These are phyloP conservation scores for Cyberlindnera veronae DNA, from an alignment of 805 yeast species.

Conservation along the genomic window DNA sequence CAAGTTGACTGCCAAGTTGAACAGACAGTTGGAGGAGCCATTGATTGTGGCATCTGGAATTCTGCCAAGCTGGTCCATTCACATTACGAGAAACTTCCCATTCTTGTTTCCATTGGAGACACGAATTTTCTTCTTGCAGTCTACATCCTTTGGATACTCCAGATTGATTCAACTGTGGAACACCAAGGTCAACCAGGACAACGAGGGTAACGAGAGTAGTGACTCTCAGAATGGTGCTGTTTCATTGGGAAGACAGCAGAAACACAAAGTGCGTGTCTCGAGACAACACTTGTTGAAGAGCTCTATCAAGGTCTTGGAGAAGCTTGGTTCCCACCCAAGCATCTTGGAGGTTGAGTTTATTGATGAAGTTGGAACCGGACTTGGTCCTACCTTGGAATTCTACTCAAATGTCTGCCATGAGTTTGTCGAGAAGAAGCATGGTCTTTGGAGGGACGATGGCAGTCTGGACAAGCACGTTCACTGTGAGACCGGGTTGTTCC, in stretches of 20 bases:
- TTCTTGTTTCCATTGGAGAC: constrained; percentile 84
- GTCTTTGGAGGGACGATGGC: constrained; percentile 60
- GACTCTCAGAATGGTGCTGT: constrained; percentile 23
- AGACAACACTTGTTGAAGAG: constrained; percentile 68
- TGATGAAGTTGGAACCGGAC: constrained; percentile 93
- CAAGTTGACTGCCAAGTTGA: constrained; percentile 80
- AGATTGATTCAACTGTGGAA: constrained; percentile 80
- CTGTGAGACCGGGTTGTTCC: constrained; percentile 61
- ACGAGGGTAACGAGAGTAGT: constrained; percentile 31
- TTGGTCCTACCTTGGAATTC: constrained; percentile 95
- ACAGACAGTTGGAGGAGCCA: constrained; percentile 86
- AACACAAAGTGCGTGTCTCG: constrained; percentile 77
- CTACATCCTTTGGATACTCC: constrained; percentile 89
- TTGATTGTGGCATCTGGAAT: constrained; percentile 82
- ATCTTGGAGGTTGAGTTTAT: constrained; percentile 81
- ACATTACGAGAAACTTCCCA: constrained; percentile 69
- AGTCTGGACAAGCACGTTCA: constrained; percentile 36
- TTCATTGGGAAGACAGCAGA: constrained; percentile 66
- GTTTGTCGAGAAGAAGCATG: constrained; percentile 53
- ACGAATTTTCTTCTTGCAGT: constrained; percentile 70
- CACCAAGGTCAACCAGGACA: constrained; percentile 40
- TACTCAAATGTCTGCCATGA: constrained; percentile 78
- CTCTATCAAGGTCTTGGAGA: constrained; percentile 72
- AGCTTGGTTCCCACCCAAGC: constrained; percentile 77
- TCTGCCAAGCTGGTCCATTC: constrained; percentile 80